Conservation (phyloP, 345 rosid species). For the Acer yangbiense region DNA sequence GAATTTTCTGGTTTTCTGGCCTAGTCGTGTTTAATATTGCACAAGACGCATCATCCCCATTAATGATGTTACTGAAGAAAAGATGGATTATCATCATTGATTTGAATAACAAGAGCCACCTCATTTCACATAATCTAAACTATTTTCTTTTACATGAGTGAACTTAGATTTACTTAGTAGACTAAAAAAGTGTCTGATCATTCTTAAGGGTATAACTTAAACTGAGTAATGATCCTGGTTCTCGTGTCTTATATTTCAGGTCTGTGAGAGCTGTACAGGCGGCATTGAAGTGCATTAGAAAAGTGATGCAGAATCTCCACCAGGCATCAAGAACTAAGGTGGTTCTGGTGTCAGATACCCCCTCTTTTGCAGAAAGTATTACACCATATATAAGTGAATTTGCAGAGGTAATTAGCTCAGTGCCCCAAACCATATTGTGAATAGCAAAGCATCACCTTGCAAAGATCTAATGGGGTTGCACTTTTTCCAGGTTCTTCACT, state of each 20-base stretch:
- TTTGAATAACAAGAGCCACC: background rate
- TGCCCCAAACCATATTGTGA: conserved; percentile 7
- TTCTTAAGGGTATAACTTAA: background rate
- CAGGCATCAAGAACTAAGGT: conserved; percentile 56
- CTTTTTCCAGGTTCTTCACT: conserved; percentile 67
- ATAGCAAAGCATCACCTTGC: background rate
- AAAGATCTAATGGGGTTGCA: conserved; percentile 20
- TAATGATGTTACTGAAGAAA: background rate
- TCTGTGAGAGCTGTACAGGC: conserved; percentile 77
- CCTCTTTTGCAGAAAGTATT: conserved; percentile 60
- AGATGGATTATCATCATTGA: background rate
- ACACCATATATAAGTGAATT: conserved; percentile 54
- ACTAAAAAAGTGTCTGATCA: background rate
- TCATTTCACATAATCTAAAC: background rate
- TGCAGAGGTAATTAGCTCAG: conserved; percentile 70
- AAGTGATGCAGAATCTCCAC: conserved; percentile 43
- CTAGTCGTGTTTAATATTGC: background rate
- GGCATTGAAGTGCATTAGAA: conserved; percentile 65
- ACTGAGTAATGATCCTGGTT: conserved; percentile 16
- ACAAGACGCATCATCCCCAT: background rate
- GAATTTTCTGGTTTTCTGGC: background rate
- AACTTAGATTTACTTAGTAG: background rate
- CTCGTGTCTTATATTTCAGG: conserved; percentile 44
- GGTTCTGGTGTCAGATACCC: conserved; percentile 88
- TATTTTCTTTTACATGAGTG: background rate